A percentile compares a stretch with the other conserved stretches of the same genome.
Evolutionary conservation across 1,139 yeast genomes (phyloP).

Genomic region (Nematodospora anomalae): DNA sequence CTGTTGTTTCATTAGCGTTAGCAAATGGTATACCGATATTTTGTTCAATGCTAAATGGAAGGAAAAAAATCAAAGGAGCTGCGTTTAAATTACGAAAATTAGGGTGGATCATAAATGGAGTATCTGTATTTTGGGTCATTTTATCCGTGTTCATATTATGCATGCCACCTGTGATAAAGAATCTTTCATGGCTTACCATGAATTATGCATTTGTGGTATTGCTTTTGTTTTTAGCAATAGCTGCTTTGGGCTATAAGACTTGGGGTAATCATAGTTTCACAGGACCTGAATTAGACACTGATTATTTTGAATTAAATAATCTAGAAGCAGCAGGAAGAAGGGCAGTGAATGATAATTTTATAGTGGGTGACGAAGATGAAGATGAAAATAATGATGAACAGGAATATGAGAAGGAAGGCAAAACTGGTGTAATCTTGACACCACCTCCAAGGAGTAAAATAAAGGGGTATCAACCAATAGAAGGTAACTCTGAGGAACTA

Average conservation of each 20-base stretch:
- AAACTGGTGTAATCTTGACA: slow-evolving; percentile 1
- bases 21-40: slow-evolving; percentile 79
- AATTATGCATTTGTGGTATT: slow-evolving; percentile 73
- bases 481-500: slow-evolving; percentile 3
- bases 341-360: slow-evolving; percentile 15
- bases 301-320: slow-evolving; percentile 42
- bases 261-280: slow-evolving; percentile 66
- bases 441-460: slow-evolving; percentile 2
- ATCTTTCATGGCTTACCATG: slow-evolving; percentile 60
- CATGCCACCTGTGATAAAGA: slow-evolving; percentile 69
- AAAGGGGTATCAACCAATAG: slow-evolving; percentile 9
- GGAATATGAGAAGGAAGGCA: slow-evolving; percentile 14
- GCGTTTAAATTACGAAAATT: slow-evolving; percentile 65
- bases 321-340: slow-evolving; percentile 19
- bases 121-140: slow-evolving; percentile 61
- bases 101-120: slow-evolving; percentile 63
- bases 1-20: slow-evolving; percentile 71
- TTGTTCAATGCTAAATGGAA: slow-evolving; percentile 58
- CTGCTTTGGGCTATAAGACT: slow-evolving; percentile 49
- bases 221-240: slow-evolving; percentile 44
- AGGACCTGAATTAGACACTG: slow-evolving; percentile 64
- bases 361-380: slow-evolving; percentile 17
- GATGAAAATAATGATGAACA: slow-evolving; percentile 10
- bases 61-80: slow-evolving; percentile 67
- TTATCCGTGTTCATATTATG: slow-evolving; percentile 65